These are phyloP conservation scores for Grosmannia huntii DNA, from an alignment of 2,329 filamentous ascomycete genomes.

Conservation along the genomic window DNA sequence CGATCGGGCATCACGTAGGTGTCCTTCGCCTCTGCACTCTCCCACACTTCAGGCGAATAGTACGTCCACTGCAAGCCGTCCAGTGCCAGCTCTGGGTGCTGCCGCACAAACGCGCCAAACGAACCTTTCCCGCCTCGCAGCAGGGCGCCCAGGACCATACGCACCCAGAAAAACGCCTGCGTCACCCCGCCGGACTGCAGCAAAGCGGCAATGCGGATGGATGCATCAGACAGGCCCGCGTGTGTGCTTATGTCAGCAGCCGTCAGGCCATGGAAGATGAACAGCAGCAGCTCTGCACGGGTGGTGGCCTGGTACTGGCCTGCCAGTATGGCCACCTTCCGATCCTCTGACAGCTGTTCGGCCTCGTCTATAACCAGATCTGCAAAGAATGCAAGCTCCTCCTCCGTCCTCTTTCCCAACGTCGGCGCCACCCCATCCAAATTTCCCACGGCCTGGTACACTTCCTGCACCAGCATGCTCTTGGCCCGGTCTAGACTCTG, in stretches of 20 bases:
- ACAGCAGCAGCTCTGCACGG: neutral
- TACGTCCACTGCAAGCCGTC: neutral
- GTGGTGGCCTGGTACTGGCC: neutral
- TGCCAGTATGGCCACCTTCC: neutral
- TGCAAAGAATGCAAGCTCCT: neutral
- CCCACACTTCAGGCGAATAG: neutral
- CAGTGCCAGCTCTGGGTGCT: neutral
- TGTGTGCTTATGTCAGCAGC: too few relatives aligned
- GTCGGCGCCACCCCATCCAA: neutral
- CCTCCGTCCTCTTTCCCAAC: neutral
- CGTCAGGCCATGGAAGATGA: neutral
- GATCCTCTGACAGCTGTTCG: neutral
- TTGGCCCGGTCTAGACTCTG: neutral
- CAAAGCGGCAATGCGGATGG: neutral
- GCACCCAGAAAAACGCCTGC: neutral
- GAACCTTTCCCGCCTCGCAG: too few relatives aligned
- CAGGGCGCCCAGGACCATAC: neutral
- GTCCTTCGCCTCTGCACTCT: neutral
- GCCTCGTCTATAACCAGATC: neutral
- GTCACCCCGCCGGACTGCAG: neutral
- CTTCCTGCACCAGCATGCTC: neutral
- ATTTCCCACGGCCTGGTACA: neutral
- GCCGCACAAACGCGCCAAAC: neutral
- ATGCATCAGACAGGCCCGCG: neutral
- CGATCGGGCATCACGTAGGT: neutral